Base-by-base conservation (phyloP, 805 yeast genomes). In the Kurtzmaniella cleridarum region DNA sequence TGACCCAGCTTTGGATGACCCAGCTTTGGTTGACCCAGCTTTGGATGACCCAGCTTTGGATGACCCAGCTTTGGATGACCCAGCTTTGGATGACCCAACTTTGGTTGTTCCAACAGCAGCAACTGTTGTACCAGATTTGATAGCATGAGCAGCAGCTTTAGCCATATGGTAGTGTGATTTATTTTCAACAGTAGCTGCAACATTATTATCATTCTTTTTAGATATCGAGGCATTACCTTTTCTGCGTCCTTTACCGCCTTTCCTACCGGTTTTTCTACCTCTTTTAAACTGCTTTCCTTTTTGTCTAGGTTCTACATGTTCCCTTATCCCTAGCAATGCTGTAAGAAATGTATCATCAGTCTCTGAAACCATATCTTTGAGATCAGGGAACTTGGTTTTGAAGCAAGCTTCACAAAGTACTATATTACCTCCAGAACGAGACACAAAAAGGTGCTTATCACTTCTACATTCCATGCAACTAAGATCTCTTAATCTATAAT, bases 401-500 rank as follows among this genome's bases (percentile, higher is more conserved):
- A 20, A 5, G 24, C 24, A 20, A 20, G 24, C 24, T 20, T 20
- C 24, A 20, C 24, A 20, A 20, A 20, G 7, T 20, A 20, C 24
- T 20, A 20, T 20, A 5, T 20, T 20, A n/a, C 39, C 45, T 13
- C 37, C 39, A 13, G 45, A 54, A 5, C 7, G 24, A 20, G 24
- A 20, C 9, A 73, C 75, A 39, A 57, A 60, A 44, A 78, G 55
- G 36, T 65, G 51, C 3, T 57, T 42, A 30, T 75, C 79, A 24
- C 43, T 44, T 2, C 61, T 66, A 59, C 83, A 78, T 12, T 51
- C 37, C 1, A 48, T 34, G 54, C 84, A 79, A 35, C 59, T 59
- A 35, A 77, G 60, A 43, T 76, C 79, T 55, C 81, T 60, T 32
- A 75, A 75, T 34, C 58, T 69, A 42, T 59, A 58, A 50, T 78